Conservation (phyloP, 345 rosid genomes). For the Atalantia buxifolia region DNA sequence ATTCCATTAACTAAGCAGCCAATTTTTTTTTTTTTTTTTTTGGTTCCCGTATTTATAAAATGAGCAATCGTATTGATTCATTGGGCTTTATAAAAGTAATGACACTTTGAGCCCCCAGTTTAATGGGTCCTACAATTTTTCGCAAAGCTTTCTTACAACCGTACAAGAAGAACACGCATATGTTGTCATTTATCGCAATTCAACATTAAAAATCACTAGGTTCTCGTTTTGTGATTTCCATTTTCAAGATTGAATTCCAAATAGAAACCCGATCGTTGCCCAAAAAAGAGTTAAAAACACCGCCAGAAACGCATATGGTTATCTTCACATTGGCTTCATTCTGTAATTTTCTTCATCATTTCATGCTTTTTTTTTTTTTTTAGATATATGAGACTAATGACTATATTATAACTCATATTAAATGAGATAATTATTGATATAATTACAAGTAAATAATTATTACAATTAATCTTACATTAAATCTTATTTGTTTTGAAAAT, state of each 20-base stretch:
- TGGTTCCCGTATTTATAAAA: too few relatives aligned
- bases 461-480: accelerated
- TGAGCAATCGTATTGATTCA: not conserved
- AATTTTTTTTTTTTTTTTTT: too few relatives aligned
- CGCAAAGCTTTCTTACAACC: not conserved
- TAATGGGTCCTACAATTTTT: not conserved
- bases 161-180: not conserved
- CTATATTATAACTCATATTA: too few relatives aligned
- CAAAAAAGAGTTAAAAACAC: not conserved
- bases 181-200: not conserved
- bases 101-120: too few relatives aligned
- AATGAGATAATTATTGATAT: accelerated
- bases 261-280: not conserved
- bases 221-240: not conserved
- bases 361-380: not conserved
- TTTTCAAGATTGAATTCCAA: not conserved
- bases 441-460: accelerated
- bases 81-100: too few relatives aligned
- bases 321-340: too few relatives aligned
- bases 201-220: not conserved
- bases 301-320: not conserved
- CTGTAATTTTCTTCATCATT: not conserved
- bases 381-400: too few relatives aligned
- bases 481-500: too few relatives aligned
- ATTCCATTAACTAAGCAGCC: not conserved